These are phyloP conservation scores for Fraxinus floribunda DNA, from an alignment of 305 asterid species.

Conservation along the genomic window DNA sequence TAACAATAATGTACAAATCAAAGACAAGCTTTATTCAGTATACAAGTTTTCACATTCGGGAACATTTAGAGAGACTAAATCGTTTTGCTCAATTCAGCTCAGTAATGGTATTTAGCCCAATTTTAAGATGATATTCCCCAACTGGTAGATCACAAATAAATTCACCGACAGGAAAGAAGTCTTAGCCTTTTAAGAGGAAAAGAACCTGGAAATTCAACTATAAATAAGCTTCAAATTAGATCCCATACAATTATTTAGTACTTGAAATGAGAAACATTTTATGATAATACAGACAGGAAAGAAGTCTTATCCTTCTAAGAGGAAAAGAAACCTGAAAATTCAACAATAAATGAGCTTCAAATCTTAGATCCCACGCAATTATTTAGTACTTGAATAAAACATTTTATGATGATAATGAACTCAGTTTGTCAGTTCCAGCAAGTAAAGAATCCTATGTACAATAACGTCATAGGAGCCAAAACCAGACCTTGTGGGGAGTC, in stretches of 20 bases:
- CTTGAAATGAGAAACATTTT: background rate
- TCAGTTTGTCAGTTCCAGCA: background rate
- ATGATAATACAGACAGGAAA: background rate
- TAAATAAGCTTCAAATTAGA: background rate
- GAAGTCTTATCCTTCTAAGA: background rate
- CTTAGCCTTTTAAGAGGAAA: background rate
- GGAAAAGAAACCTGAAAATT: background rate
- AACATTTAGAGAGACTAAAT: background rate
- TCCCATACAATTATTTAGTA: background rate
- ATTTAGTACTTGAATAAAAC: background rate
- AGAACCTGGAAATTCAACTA: background rate
- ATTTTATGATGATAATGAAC: background rate
- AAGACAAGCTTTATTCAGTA: background rate
- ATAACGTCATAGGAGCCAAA: background rate
- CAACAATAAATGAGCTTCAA: background rate
- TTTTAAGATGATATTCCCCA: background rate
- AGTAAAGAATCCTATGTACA: background rate
- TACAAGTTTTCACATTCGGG: background rate
- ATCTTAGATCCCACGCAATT: background rate
- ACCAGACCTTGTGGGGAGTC: conserved; percentile 86
- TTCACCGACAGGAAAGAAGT: background rate
- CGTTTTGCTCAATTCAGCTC: conserved; percentile 12
- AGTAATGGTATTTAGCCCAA: background rate
- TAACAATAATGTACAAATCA: background rate
- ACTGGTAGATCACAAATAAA: background rate